These are phyloP conservation scores for Symbiotaphrina buchneri DNA, from an alignment of 495 filamentous ascomycete species.

Conservation along the genomic window DNA sequence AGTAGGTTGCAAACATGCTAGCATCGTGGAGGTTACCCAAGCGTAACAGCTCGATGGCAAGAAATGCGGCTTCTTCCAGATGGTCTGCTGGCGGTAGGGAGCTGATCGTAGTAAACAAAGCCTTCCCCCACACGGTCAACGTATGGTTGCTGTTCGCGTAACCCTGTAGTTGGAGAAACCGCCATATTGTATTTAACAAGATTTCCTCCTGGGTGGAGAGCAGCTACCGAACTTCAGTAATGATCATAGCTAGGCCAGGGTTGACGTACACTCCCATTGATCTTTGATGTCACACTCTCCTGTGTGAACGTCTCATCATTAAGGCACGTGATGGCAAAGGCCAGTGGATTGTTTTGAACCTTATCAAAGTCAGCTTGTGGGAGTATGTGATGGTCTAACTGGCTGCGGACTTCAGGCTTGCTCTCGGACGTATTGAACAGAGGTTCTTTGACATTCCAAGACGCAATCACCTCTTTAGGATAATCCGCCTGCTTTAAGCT, in stretches of 20 bases:
- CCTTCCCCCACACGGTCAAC: constrained; percentile 67
- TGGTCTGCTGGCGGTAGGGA: constrained; percentile 29
- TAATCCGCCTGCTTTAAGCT: constrained; percentile 33
- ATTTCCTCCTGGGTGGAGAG: constrained; percentile 47
- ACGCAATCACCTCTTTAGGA: constrained; percentile 33
- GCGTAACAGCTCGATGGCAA: constrained; percentile 61
- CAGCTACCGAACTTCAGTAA: constrained; percentile 10
- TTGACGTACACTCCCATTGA: constrained; percentile 4
- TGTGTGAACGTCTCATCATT: constrained; percentile 39
- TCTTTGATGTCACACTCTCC: constrained; percentile 26
- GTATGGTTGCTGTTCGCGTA: constrained; percentile 65
- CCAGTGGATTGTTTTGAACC: no score
- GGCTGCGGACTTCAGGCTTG: no score
- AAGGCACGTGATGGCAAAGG: constrained; percentile 33
- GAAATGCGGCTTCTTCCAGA: constrained; percentile 40
- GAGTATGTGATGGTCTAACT: no score
- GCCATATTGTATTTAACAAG: constrained; percentile 55
- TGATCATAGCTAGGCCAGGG: not conserved
- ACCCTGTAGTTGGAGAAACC: constrained; percentile 70
- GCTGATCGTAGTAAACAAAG: constrained; percentile 43
- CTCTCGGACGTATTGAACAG: no score
- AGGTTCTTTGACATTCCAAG: constrained; percentile 55
- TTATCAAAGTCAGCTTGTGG: no score
- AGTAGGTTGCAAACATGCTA: constrained; percentile 30
- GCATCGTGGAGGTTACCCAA: constrained; percentile 50